Percentiles rank a stretch among this genome's conserved stretches.
Conservation (phyloP, 2,329 filamentous ascomycete genomes). For the Whalleya microplaca region DNA sequence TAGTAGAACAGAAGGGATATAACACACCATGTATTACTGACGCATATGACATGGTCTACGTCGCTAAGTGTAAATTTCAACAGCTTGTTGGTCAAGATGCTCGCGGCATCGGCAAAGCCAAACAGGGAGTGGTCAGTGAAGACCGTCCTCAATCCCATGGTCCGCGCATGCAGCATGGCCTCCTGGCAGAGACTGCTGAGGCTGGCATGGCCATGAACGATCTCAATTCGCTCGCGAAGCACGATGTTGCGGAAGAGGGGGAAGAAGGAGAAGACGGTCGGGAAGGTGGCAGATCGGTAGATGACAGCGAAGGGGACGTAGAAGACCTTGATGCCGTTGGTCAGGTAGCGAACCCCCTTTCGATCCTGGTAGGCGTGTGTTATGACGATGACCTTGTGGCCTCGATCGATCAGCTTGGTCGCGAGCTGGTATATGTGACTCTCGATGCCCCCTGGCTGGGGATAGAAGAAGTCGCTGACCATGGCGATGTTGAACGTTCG, state of each 20-base stretch:
- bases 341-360: constrained; percentile 91
- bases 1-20: background rate
- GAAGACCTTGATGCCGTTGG: constrained; percentile 97
- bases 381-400: constrained; percentile 97
- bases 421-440: constrained; percentile 98
- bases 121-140: constrained; percentile 98
- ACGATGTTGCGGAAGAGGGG: constrained; percentile 97
- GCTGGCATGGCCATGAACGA: constrained; percentile 96
- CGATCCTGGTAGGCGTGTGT: constrained; percentile 93
- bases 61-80: constrained; percentile 96
- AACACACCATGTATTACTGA: constrained; percentile 91
- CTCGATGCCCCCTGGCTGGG: constrained; percentile 93
- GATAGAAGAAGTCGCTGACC: constrained; percentile 99
- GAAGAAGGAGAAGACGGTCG: constrained; percentile 98
- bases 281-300: constrained; percentile 90
- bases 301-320: constrained; percentile 96
- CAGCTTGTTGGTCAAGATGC: constrained; percentile 95
- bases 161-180: constrained; percentile 89
- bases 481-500: constrained; percentile 76
- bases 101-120: constrained; percentile 94
- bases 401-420: constrained; percentile 93
- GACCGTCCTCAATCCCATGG: constrained; percentile 93
- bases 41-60: constrained; percentile 97
- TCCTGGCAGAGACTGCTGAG: constrained; percentile 93
- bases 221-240: constrained; percentile 91